Evolutionary conservation across 2,329 filamentous ascomycete genomes (phyloP).

Genomic region (Trichoderma afroharzianum): DNA sequence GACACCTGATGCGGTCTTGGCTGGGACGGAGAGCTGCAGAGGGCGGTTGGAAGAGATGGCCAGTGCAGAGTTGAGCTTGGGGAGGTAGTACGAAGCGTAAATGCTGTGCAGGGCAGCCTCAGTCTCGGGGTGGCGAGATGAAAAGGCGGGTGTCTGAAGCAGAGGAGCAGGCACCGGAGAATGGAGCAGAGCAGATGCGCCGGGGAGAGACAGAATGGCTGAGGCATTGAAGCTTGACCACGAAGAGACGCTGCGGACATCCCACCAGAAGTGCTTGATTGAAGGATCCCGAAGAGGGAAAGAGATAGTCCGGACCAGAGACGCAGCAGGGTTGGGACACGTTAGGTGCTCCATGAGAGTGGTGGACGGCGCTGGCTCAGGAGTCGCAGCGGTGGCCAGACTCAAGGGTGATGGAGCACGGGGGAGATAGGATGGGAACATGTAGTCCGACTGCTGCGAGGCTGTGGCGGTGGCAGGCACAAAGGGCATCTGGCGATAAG

Average conservation of each 20-base stretch:
- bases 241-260: slow-evolving; percentile 78
- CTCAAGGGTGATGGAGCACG: slow-evolving; percentile 46
- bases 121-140: slow-evolving; percentile 69
- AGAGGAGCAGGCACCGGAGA: slow-evolving; percentile 61
- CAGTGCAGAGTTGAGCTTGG: slow-evolving; percentile 82
- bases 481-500: slow-evolving; percentile 71
- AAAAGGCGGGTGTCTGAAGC: slow-evolving; percentile 56
- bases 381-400: slow-evolving; percentile 32
- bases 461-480: slow-evolving; percentile 22
- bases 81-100: slow-evolving; percentile 73
- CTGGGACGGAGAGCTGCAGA: slow-evolving; percentile 47
- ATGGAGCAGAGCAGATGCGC: slow-evolving; percentile 68
- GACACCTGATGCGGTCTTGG: slow-evolving; percentile 32
- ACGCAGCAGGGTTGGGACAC: slow-evolving; percentile 73
- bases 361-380: slow-evolving; percentile 53
- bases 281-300: slow-evolving; percentile 62
- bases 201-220: slow-evolving; percentile 69
- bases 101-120: slow-evolving; percentile 72
- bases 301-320: slow-evolving; percentile 74
- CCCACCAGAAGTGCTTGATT: slow-evolving; percentile 92
- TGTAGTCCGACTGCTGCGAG: slow-evolving; percentile 34
- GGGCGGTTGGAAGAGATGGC: slow-evolving; percentile 68
- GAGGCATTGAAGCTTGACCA: slow-evolving; percentile 77
- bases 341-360: slow-evolving; percentile 78
- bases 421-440: slow-evolving; percentile 43